phyloP scores from a whole-genome alignment of 179 eudicot species.

The Spergularia azorica region DNA sequence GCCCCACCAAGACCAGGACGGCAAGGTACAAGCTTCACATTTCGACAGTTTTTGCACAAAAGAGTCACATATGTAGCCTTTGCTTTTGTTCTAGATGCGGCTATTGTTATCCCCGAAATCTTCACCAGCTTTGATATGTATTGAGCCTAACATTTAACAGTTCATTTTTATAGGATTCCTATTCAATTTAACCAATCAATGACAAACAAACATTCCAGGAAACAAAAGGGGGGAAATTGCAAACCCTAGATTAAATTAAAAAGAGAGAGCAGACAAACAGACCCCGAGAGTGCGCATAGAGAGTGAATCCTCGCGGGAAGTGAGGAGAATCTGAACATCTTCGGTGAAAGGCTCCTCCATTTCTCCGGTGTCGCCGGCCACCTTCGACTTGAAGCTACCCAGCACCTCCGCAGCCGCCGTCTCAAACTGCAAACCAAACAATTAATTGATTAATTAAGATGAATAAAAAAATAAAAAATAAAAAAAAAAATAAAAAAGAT shows the following conservation, averaged over 20 bases:
- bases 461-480: neutral
- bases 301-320: constrained; percentile 72
- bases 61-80: constrained; percentile 92
- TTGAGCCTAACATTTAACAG: constrained; percentile 68
- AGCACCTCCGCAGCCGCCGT: constrained; percentile 88
- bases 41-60: constrained; percentile 85
- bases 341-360: constrained; percentile 79
- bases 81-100: constrained; percentile 96
- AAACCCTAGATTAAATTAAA: neutral
- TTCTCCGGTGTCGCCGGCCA: constrained; percentile 78
- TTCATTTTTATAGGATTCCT: neutral
- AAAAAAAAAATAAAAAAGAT: neutral
- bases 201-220: too few relatives aligned
- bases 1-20: constrained; percentile 99
- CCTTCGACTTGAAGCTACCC: constrained; percentile 70
- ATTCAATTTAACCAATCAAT: too few relatives aligned
- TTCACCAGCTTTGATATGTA: constrained; percentile 89
- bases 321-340: constrained; percentile 84
- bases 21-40: constrained; percentile 85
- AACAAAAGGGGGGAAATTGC: too few relatives aligned
- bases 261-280: neutral
- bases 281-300: constrained; percentile 95
- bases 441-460: neutral
- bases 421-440: constrained; percentile 73
- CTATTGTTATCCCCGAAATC: constrained; percentile 91